Percentiles rank a stretch among this genome's conserved stretches.
These are phyloP conservation scores for Rachicladosporium sp. DNA, from an alignment of 2,329 filamentous ascomycete species.

Conservation along the genomic window DNA sequence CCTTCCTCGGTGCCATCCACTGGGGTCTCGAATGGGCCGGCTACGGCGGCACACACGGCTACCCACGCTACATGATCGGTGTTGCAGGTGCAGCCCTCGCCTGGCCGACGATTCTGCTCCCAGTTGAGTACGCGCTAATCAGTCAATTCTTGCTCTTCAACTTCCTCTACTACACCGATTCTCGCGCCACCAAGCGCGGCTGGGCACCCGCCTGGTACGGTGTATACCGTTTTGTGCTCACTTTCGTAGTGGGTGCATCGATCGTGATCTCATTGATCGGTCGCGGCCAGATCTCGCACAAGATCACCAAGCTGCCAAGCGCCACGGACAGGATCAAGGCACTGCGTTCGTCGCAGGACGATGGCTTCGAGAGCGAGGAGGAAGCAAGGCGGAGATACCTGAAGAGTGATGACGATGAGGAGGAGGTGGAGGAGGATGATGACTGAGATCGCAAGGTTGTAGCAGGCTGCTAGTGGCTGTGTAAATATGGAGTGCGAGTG, in stretches of 20 bases:
- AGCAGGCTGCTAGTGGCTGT: background rate
- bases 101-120: slow-evolving; percentile 81
- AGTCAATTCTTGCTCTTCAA: slow-evolving; percentile 77
- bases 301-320: slow-evolving; percentile 34
- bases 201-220: slow-evolving; percentile 80
- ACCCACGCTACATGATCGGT: slow-evolving; percentile 72
- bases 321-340: slow-evolving; percentile 38
- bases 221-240: slow-evolving; percentile 83
- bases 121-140: slow-evolving; percentile 73
- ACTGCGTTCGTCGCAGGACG: slow-evolving; percentile 28
- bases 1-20: slow-evolving; percentile 85
- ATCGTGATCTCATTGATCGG: slow-evolving; percentile 74
- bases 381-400: slow-evolving; percentile 19
- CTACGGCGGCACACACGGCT: slow-evolving; percentile 54
- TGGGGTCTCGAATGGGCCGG: slow-evolving; percentile 82
- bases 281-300: slow-evolving; percentile 60
- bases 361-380: slow-evolving; percentile 20
- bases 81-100: slow-evolving; percentile 67
- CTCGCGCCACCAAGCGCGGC: slow-evolving; percentile 57
- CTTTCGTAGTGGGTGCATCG: slow-evolving; percentile 72
- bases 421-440: slow-evolving; percentile 17
- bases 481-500: background rate
- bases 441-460: slow-evolving; percentile 4
- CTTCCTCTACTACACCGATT: slow-evolving; percentile 74
- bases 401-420: slow-evolving; percentile 17